Evolutionary conservation across 2,329 filamentous ascomycete genomes (phyloP).

Genomic region (Pyrenochaeta sp.): DNA sequence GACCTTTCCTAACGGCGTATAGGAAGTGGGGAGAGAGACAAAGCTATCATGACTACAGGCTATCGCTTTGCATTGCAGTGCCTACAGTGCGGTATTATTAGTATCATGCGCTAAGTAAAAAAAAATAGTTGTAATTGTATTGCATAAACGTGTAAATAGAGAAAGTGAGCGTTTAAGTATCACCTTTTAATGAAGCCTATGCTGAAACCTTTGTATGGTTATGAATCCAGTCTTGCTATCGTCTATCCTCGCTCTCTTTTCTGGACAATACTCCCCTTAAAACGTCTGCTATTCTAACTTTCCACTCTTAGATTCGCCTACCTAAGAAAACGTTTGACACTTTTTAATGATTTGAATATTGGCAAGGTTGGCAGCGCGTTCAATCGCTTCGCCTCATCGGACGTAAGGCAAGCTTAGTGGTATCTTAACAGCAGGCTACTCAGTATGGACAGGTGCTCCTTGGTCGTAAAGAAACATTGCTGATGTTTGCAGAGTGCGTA

Average conservation of each 20-base stretch:
- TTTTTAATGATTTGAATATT: too few species aligned
- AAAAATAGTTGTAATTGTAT: background rate
- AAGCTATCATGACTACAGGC: background rate
- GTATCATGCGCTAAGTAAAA: background rate
- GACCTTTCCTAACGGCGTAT: too few species aligned
- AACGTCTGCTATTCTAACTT: constrained; percentile 36
- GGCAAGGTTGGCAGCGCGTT: too few species aligned
- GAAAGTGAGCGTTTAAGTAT: too few species aligned
- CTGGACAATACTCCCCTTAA: constrained; percentile 13
- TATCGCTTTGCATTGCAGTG: background rate
- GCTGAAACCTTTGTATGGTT: too few species aligned
- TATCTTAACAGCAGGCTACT: too few species aligned
- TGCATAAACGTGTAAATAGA: background rate
- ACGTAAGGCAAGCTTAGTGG: too few species aligned
- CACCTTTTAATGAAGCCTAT: too few species aligned
- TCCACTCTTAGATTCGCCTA: constrained; percentile 25
- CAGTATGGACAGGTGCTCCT: too few species aligned
- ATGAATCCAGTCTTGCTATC: background rate
- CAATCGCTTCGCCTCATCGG: too few species aligned
- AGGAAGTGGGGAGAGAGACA: background rate
- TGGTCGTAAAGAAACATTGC: background rate
- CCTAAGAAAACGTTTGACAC: constrained; percentile 33
- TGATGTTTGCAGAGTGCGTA: background rate
- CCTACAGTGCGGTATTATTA: background rate
- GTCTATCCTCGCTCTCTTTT: too few species aligned